A percentile compares a stretch with the other conserved stretches of the same genome.
Evolutionary conservation across 2,329 filamentous ascomycete species (phyloP).

Genomic region (Parasarocladium wereldwijsianum): DNA sequence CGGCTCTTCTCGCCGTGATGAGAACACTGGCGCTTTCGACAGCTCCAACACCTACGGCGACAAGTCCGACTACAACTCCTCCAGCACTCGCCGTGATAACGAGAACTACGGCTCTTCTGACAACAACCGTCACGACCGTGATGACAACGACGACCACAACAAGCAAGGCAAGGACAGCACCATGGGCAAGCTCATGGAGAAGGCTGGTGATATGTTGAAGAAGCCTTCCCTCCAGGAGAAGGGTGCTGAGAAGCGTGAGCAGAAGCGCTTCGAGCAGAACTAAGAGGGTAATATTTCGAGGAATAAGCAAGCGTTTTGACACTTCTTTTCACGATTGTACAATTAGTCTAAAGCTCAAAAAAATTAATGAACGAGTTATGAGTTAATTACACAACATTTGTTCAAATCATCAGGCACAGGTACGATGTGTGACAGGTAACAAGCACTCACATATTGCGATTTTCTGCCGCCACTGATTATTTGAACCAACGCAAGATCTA

Average conservation of each 20-base stretch:
- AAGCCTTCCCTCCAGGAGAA: conserved; percentile 31
- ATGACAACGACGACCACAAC: conserved; percentile 8
- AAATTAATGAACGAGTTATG: too few relatives aligned
- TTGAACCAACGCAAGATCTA: too few relatives aligned
- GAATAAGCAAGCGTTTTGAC: background rate
- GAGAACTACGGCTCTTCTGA: conserved; percentile 6
- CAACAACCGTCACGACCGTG: too few relatives aligned
- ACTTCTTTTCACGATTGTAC: too few relatives aligned
- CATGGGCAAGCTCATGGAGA: conserved; percentile 43
- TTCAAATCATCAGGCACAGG: too few relatives aligned
- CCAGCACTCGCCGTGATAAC: conserved; percentile 7
- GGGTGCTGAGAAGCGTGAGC: conserved; percentile 34
- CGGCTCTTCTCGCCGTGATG: conserved; percentile 7
- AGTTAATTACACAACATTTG: too few relatives aligned
- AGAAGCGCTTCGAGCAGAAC: conserved; percentile 9
- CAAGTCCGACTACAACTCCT: conserved; percentile 9
- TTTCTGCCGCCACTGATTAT: too few relatives aligned
- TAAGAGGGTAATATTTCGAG: conserved; percentile 11
- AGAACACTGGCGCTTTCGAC: background rate
- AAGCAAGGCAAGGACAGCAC: conserved; percentile 24
- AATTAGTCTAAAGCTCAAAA: too few relatives aligned
- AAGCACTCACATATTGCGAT: too few relatives aligned
- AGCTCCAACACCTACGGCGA: conserved; percentile 4
- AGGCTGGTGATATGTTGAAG: conserved; percentile 34
- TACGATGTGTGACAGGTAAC: too few relatives aligned